Conservation (phyloP, 176 grass and related monocot species). For the Raddia distichophylla region DNA sequence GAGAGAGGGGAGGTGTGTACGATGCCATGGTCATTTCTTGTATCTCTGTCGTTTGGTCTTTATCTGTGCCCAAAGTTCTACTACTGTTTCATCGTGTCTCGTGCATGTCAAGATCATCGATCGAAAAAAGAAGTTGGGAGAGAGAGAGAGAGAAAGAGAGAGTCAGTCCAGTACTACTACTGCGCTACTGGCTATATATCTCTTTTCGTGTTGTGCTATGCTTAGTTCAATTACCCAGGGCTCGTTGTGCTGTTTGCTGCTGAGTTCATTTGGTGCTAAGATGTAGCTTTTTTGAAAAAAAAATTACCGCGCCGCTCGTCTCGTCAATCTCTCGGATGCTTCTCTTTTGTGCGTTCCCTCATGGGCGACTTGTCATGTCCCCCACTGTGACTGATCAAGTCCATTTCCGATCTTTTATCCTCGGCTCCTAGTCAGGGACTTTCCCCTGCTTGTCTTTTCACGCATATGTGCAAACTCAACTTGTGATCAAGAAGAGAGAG, state of each 20-base stretch:
- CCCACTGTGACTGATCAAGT: background rate
- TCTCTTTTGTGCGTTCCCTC: slow-evolving; percentile 62
- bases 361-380: slow-evolving; percentile 49
- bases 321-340: slow-evolving; percentile 51
- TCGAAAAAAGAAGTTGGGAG: slow-evolving; percentile 13
- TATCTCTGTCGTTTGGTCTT: slow-evolving; percentile 58
- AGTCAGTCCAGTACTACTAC: no score
- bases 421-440: slow-evolving; percentile 20
- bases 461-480: slow-evolving; percentile 44
- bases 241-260: background rate
- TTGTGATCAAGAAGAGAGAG: background rate
- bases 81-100: slow-evolving; percentile 63
- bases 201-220: slow-evolving; percentile 1
- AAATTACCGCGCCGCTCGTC: slow-evolving; percentile 17
- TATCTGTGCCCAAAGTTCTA: slow-evolving; percentile 61
- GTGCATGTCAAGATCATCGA: slow-evolving; percentile 50
- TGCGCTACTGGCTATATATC: background rate
- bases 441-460: slow-evolving; percentile 54
- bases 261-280: slow-evolving; percentile 34
- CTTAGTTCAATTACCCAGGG: slow-evolving; percentile 10
- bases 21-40: slow-evolving; percentile 49
- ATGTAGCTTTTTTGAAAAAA: background rate
- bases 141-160: background rate
- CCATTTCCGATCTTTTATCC: slow-evolving; percentile 37
- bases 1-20: slow-evolving; percentile 8